Percentiles rank a stretch among this genome's conserved stretches.
Conservation (phyloP, 1,284 basidiomycete species). For the Fomes fomentarius region DNA sequence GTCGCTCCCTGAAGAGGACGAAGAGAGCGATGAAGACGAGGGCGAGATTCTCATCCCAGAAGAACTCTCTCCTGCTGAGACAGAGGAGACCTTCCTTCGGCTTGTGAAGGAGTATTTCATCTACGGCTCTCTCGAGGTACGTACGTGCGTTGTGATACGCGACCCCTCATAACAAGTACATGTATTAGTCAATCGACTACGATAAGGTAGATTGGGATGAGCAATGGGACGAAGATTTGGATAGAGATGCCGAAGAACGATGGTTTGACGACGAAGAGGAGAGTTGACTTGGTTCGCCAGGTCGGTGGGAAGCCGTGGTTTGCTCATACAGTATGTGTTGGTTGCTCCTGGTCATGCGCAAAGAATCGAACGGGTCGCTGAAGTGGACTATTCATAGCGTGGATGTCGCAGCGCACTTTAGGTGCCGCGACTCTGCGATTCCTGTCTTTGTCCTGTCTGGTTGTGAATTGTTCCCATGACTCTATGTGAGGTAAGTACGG, state of each 20-base stretch:
- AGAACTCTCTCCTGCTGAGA: slow-evolving; percentile 51
- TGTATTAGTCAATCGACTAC: slow-evolving; percentile 64
- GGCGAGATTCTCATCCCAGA: slow-evolving; percentile 32
- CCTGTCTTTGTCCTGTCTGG: background rate
- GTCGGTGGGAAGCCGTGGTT: background rate
- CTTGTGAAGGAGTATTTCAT: slow-evolving; percentile 70
- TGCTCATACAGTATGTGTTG: background rate
- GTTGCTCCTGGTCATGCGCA: background rate
- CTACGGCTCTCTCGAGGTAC: slow-evolving; percentile 73
- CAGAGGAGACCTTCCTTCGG: slow-evolving; percentile 55
- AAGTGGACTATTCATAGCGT: background rate
- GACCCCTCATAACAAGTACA: background rate
- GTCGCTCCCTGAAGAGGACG: slow-evolving; percentile 68
- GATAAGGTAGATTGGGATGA: slow-evolving; percentile 79
- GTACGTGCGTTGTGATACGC: slow-evolving; percentile 26
- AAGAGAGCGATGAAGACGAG: slow-evolving; percentile 56
- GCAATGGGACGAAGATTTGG: slow-evolving; percentile 60
- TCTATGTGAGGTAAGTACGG: too few relatives aligned
- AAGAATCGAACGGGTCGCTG: background rate
- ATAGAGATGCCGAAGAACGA: slow-evolving; percentile 65
- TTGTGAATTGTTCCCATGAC: background rate
- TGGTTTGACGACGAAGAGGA: slow-evolving; percentile 80
- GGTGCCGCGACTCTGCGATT: background rate
- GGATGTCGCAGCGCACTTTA: too few relatives aligned
- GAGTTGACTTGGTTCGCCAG: slow-evolving; percentile 12